These are phyloP conservation scores for Cytidiella melzeri DNA, from an alignment of 768 basidiomycete genomes.

Conservation along the genomic window DNA sequence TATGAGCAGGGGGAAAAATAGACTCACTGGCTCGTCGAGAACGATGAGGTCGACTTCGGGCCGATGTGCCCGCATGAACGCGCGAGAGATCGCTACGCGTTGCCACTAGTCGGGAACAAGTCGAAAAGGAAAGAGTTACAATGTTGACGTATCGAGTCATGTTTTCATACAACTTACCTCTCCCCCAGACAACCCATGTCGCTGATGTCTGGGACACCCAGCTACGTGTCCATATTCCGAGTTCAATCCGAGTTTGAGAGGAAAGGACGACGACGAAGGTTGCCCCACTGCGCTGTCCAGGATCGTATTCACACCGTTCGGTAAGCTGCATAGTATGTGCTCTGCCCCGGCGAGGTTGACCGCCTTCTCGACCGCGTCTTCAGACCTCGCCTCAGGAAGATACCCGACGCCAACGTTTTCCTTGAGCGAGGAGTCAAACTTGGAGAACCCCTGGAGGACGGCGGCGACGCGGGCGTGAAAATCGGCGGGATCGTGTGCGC, in stretches of 20 bases:
- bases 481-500: slow-evolving; percentile 57
- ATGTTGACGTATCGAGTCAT: slow-evolving; percentile 3
- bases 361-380: slow-evolving; percentile 55
- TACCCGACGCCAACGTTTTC: slow-evolving; percentile 86
- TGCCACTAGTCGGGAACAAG: slow-evolving; percentile 58
- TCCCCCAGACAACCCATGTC: slow-evolving; percentile 76
- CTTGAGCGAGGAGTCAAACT: slow-evolving; percentile 67
- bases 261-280: slow-evolving; percentile 23
- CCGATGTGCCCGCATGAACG: slow-evolving; percentile 77
- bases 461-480: slow-evolving; percentile 73
- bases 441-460: slow-evolving; percentile 83
- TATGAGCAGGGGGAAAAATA: no score
- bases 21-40: slow-evolving; percentile 77
- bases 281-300: slow-evolving; percentile 62
- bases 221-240: slow-evolving; percentile 25
- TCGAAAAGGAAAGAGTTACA: not conserved
- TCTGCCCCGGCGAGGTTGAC: slow-evolving; percentile 68
- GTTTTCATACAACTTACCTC: slow-evolving; percentile 45
- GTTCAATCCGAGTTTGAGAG: no score
- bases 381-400: slow-evolving; percentile 54
- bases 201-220: slow-evolving; percentile 30
- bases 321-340: slow-evolving; percentile 56
- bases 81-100: slow-evolving; percentile 77
- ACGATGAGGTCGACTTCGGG: slow-evolving; percentile 73
- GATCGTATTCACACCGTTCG: slow-evolving; percentile 67